Base-by-base conservation (phyloP, 2,329 filamentous ascomycete species). In the Conoideocrella luteorostrata region DNA sequence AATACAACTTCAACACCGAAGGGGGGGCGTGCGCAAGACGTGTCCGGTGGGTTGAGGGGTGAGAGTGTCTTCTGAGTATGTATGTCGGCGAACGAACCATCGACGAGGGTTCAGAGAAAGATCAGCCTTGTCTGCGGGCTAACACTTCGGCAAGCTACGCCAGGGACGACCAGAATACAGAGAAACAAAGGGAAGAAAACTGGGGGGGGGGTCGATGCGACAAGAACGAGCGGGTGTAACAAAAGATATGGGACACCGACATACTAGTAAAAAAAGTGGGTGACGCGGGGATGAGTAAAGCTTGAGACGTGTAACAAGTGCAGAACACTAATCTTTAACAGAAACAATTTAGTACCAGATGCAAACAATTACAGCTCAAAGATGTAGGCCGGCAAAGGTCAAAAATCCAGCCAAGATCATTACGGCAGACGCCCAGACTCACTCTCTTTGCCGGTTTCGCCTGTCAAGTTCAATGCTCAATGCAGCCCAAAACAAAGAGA, bases 141-240 rank as follows among this genome's bases (percentile, higher is more conserved):
- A 30, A 7, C n/a, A 12, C 28, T 20, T 39, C 35, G 35, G 28
- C 42, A 34, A 22, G 30, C 32, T 37, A 40, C 36, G 32, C 24
- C 43, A 36, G 30, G 37, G 43, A 36, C 37, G 43, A 36, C 37
- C 21, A 21, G 22, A 39, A 39, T 7, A 10, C 36, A n/a, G n/a
- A n/a, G n/a, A n/a, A n/a, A n/a, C n/a, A n/a, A n/a, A n/a, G n/a
- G n/a, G n/a, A n/a, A n/a, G 23, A 29, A 12, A 12, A 21, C 13
- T 38, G 4, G 33, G 12, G 33, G 12, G 7, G 34, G 21, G 3
- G 21, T 37, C 20, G 12, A 22, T 5, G 9, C 33, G 15, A 36
- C 17, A 22, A 22, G 34, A 22, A 22, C 34, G 18, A 37, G 18
- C n/a, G 34, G 18, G 34, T 13, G 34, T 23, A 20, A 7, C 4